A percentile compares a stretch with the other conserved stretches of the same genome.
Conservation (phyloP, 208 protist species). For the Wallacemonas rigidus region DNA sequence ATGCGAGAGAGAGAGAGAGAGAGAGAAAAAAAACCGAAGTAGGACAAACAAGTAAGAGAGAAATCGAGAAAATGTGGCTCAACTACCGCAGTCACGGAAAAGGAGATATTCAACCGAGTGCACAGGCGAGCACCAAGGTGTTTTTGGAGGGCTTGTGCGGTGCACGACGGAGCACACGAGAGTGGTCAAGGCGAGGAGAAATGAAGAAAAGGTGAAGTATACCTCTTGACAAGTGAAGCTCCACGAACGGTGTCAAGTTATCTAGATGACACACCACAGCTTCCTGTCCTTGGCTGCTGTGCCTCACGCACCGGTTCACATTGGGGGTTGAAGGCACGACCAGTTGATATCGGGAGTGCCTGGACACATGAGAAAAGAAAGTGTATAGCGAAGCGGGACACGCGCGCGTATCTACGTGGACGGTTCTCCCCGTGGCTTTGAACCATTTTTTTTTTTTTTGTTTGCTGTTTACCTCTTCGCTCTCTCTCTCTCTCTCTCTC, state of each 20-base stretch:
- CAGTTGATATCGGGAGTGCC: too few relatives aligned
- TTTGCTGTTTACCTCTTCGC: not conserved
- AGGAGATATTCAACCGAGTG: not conserved
- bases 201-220: not conserved
- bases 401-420: too few relatives aligned
- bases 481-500: not conserved
- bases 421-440: not conserved
- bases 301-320: too few relatives aligned
- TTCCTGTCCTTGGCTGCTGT: too few relatives aligned
- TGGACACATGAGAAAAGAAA: not conserved
- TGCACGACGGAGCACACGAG: too few relatives aligned
- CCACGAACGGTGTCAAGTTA: too few relatives aligned
- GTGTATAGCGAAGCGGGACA: too few relatives aligned
- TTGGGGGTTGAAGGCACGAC: too few relatives aligned
- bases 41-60: not conserved
- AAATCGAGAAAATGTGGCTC: not conserved
- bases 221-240: too few relatives aligned
- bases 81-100: not conserved
- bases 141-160: too few relatives aligned
- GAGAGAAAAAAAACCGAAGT: not conserved
- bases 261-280: too few relatives aligned
- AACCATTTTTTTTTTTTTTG: conserved; percentile 8
- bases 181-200: not conserved
- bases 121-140: too few relatives aligned
- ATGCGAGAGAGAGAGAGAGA: conserved; percentile 12